Percentiles rank a stretch among this genome's conserved stretches.
Evolutionary conservation across 805 yeast genomes (phyloP).

Genomic region (Cyberlindnera samutprakarnensis): DNA sequence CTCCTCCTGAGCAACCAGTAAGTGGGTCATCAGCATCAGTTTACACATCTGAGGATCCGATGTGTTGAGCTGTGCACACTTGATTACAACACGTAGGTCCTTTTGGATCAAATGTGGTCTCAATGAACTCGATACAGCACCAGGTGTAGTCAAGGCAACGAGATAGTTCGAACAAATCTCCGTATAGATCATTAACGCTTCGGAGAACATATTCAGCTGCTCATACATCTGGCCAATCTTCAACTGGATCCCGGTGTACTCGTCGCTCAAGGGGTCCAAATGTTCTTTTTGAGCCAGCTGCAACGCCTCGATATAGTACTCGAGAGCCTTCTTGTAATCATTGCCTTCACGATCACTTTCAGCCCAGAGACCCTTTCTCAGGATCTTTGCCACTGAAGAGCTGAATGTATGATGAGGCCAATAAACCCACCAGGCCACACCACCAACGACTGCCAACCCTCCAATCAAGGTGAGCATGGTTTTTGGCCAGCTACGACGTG

Average conservation of each 20-base stretch:
- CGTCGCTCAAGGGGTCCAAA: constrained; percentile 57
- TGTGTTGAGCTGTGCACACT: constrained; percentile 51
- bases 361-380: constrained; percentile 77
- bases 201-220: constrained; percentile 48
- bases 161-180: constrained; percentile 57
- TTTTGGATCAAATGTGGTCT: constrained; percentile 60
- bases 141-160: constrained; percentile 40
- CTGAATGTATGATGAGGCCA: constrained; percentile 72
- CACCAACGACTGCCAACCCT: constrained; percentile 20
- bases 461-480: constrained; percentile 15
- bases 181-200: constrained; percentile 60
- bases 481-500: constrained; percentile 13
- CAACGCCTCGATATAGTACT: constrained; percentile 68
- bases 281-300: constrained; percentile 48
- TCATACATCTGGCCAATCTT: constrained; percentile 86
- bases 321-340: constrained; percentile 62
- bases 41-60: constrained; percentile 42
- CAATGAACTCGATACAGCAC: constrained; percentile 21
- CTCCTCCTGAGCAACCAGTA: constrained; percentile 60
- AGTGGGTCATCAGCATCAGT: constrained; percentile 54
- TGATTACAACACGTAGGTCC: constrained; percentile 61
- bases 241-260: constrained; percentile 85
- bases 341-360: constrained; percentile 55
- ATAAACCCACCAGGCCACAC: constrained; percentile 32
- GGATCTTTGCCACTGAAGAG: constrained; percentile 54